Base-by-base conservation (phyloP, 1,139 yeast species). In the Candida tropicalis region DNA sequence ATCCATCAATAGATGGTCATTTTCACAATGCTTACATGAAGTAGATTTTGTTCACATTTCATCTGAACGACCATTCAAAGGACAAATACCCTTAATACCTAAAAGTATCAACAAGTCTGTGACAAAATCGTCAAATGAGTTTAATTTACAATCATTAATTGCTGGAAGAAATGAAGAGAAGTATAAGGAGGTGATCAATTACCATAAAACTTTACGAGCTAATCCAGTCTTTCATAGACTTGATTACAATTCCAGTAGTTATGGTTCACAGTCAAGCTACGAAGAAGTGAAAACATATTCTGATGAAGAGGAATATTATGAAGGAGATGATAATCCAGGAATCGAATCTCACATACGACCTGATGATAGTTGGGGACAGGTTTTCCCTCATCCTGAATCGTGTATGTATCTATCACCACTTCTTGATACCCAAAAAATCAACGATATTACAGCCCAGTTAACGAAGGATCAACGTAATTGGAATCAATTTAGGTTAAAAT, bases 1-100 rank as follows among this genome's bases (percentile, higher is more conserved):
- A 10, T 53, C 58, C 1, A 60, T 70, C 12, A 60, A 70, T 45
- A 53, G 75, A 38, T 71, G 77, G 77, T 54, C 57, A 13, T 47
- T 67, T 23, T 53, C 54, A 1, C 66, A 63, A n/a, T 68, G 75
- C 47, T 50, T 56, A 13, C 44, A 56, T 12, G 75, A 70, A 45
- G 41, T 57, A 17, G 49, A 55, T n/a, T 54, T 59, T 43, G 59
- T 58, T 0, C 43, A 42, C 8, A n/a, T 33, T 25, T 32, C 43
- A 41, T 34, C 24, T 37, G 40, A 38, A 18, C 27, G 28, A 29
- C 44, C 44, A 11, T 43, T 46, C 39, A 43, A 44, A 32, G 49
- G 49, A 11, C 34, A 32, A 12, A 8, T 43, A 26, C 31, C 32
- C 12, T 15, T 28, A 4, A n/a, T 35, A 13, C 16, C 26, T 7